Base-by-base conservation (phyloP, 2,329 filamentous ascomycete species). In the Talaromyces albobiverticillius region DNA sequence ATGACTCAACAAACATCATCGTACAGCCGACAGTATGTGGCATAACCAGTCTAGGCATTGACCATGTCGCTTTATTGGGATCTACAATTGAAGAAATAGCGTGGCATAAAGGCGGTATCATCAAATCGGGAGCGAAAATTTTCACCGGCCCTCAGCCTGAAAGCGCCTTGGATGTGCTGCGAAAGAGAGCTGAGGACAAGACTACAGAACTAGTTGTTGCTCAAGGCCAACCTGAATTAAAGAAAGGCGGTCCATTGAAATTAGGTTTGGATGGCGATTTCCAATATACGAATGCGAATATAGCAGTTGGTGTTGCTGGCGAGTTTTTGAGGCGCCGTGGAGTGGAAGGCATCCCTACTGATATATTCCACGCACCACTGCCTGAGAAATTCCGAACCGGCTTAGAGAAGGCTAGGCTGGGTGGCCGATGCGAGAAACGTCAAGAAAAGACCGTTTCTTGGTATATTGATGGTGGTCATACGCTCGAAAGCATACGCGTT, bases 51-150 rank as follows among this genome's bases (percentile, higher is more conserved):
- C 71, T 96, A 41, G 91, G 90, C 3, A 87, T 96, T 57, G 92
- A 96, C 63, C 92, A 96, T 70, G 85, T 87, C 1, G 84, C 81
- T 4, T 85, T 95, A 79, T 77, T 96, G 32, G 92, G 92, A 10
- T 79, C 82, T 34, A 92, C 90, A 0, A 81, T 93, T 48, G 85
- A 88, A 54, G 78, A 90, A 64, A 96, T 96, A 60, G 86, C 91
- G 3, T 96, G 91, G 92, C 89, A 96, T 68, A 96, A 96, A 71
- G 87, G 86, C 6, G 92, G 92, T 1, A 89, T 96, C 42, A 87
- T 95, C 68, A 96, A 95, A 69, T 49, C 71, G 1, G 83, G 82
- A 0, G 80, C 80, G 4, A 78, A 80, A 22, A 84, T 81, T 2
- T 89, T 88, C 57, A 86, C 86, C 0, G 81, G 81, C 2, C 76